A percentile compares a stretch with the other conserved stretches of the same genome.
Conservation (phyloP, 768 basidiomycete species). For the Lenzites betulinus region DNA sequence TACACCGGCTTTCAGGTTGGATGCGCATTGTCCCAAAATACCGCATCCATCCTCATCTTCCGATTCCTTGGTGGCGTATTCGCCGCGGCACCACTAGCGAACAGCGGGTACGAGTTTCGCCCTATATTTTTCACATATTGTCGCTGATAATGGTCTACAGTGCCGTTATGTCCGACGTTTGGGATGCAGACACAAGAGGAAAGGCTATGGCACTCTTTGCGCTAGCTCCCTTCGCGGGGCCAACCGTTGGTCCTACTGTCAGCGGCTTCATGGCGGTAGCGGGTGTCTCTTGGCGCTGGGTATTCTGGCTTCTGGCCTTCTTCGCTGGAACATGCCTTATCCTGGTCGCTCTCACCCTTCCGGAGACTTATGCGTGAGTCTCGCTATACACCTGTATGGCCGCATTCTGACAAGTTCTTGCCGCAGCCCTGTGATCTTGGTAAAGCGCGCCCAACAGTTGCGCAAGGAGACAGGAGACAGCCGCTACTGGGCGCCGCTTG, state of each 20-base stretch:
- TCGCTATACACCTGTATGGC: too few species aligned
- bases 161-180: constrained; percentile 44
- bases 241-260: constrained; percentile 40
- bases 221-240: constrained; percentile 59
- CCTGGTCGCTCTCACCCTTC: constrained; percentile 55
- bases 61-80: constrained; percentile 73
- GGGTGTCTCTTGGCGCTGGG: constrained; percentile 60
- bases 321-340: constrained; percentile 57
- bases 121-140: background rate
- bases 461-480: constrained; percentile 55
- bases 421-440: constrained; percentile 55
- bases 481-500: constrained; percentile 55
- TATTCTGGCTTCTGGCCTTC: constrained; percentile 64
- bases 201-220: constrained; percentile 62
- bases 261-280: constrained; percentile 42
- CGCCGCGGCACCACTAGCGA: constrained; percentile 68
- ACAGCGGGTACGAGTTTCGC: constrained; percentile 57
- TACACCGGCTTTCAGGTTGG: constrained; percentile 69
- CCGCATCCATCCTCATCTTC: constrained; percentile 64
- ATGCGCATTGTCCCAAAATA: constrained; percentile 61
- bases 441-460: constrained; percentile 48
- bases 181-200: constrained; percentile 62
- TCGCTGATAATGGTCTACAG: constrained; percentile 23
- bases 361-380: constrained; percentile 57
- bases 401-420: background rate